Evolutionary conservation across 116 monocot species (phyloP), one percentile per base, ranked within the genome.

Genomic region (Cymodocea nodosa): DNA sequence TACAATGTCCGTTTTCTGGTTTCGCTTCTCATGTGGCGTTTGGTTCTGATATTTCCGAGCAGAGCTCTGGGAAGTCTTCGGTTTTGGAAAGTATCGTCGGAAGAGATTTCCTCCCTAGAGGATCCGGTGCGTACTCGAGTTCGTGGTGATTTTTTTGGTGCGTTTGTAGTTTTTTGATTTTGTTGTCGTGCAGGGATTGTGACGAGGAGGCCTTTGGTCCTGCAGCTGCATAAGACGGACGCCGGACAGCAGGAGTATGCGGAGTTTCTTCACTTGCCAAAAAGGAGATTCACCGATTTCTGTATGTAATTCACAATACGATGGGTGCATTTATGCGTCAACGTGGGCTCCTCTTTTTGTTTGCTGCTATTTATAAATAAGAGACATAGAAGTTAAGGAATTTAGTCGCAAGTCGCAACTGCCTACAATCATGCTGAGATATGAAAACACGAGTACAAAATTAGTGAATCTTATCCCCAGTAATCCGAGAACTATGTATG

Each of bases 21-120:
- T 37, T 7, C 4, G 3, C n/a, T 62, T 62, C 35, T 35, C 23
- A 19, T 62, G 22, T 20, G 23, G 14, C 78, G 30, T 73, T 72
- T 49, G 9, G 37, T n/a, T 22, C 51, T 18, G 66, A 56, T 16
- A 37, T 48, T 22, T 15, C 23, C 60, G 59, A n/a, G 34, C 71
- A 89, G 89, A 89, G 89, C 65, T 93, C 93, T 9, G 93, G 89
- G 69, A 93, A 93, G 69, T 89, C 86, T 51, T 93, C 93, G 23
- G 93, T 93, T 59, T 57, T 93, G 74, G 93, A 93, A 84, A 93
- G 93, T 78, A 82, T 93, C 59, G 93, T 93, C 0, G 93, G 93
- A 56, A 85, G 93, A 69, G 93, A 93, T 67, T 93, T 93, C 71
- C 80, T 93, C 23, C 93, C 93, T 51, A 83, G 93, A 52, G 93